phyloP scores from a whole-genome alignment of 371 early-diverging fungal species.

The Mucor irregularis region DNA sequence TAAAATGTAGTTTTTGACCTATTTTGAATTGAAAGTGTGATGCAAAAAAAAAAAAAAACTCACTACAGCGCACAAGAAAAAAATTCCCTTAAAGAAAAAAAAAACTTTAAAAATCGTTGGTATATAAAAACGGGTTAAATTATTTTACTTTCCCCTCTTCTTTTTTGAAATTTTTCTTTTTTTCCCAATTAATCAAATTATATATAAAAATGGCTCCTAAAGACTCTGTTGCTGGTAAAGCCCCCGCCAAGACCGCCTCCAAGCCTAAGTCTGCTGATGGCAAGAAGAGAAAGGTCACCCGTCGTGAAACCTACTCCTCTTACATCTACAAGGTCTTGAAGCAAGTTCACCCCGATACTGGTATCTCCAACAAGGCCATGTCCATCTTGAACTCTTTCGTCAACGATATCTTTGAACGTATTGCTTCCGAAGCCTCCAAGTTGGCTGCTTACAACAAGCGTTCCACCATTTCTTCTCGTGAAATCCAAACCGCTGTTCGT shows the following conservation, averaged over 20 bases:
- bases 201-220: conserved; percentile 27
- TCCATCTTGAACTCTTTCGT: conserved; percentile 97
- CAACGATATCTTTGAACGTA: conserved; percentile 96
- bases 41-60: no score
- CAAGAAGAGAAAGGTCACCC: conserved; percentile 63
- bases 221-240: conserved; percentile 50
- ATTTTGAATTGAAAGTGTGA: no score
- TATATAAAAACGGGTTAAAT: conserved; percentile 84
- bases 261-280: conserved; percentile 73
- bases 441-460: conserved; percentile 94
- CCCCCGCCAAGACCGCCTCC: conserved; percentile 41
- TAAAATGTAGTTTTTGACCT: not conserved
- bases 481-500: conserved; percentile 94
- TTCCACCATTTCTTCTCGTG: conserved; percentile 93
- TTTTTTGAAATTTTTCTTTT: conserved; percentile 51
- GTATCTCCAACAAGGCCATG: conserved; percentile 99
- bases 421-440: conserved; percentile 88
- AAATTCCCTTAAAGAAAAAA: no score
- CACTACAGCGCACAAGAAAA: no score
- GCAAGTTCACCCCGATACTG: conserved; percentile 97
- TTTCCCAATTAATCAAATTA: conserved; percentile 1
- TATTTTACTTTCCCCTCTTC: conserved; percentile 89
- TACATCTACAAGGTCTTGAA: conserved; percentile 97
- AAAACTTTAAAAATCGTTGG: not conserved
- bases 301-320: conserved; percentile 92